These are phyloP conservation scores for Lonicera japonica DNA, from an alignment of 129 eudicot species.

Conservation along the genomic window DNA sequence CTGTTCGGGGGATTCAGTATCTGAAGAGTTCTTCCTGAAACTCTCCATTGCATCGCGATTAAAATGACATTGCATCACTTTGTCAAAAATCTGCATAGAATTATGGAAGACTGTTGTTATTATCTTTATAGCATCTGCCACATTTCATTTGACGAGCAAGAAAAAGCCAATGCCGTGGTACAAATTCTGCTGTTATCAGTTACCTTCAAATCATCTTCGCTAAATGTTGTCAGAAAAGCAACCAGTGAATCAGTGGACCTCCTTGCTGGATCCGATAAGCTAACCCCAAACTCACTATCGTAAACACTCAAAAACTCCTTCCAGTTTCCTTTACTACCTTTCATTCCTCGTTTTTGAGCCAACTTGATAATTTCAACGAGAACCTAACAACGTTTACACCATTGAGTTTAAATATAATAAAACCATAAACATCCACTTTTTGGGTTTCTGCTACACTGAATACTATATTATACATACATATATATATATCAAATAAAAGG, in stretches of 20 bases:
- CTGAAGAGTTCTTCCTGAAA: conserved; percentile 34
- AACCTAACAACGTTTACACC: conserved; percentile 32
- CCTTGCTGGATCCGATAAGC: conserved; percentile 79
- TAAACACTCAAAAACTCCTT: conserved; percentile 63
- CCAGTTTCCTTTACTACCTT: conserved; percentile 81
- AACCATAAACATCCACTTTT: background rate
- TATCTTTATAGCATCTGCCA: background rate
- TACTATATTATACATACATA: background rate
- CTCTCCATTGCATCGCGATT: conserved; percentile 38
- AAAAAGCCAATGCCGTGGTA: background rate
- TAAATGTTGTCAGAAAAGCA: conserved; percentile 67
- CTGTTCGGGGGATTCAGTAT: conserved; percentile 70
- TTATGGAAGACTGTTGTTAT: background rate
- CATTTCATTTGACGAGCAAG: background rate
- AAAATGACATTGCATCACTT: conserved; percentile 39
- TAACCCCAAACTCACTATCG: conserved; percentile 65
- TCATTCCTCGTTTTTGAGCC: conserved; percentile 75
- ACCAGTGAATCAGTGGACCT: conserved; percentile 50
- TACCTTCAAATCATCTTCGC: conserved; percentile 57
- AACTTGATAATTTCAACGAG: conserved; percentile 69
- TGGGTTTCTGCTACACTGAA: too few species aligned
- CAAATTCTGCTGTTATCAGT: background rate
- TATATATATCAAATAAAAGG: background rate
- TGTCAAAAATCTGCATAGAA: conserved; percentile 50
- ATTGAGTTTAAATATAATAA: conserved; percentile 2